Conservation (phyloP, 2,329 filamentous ascomycete genomes). For the Ophiostoma quercus region DNA sequence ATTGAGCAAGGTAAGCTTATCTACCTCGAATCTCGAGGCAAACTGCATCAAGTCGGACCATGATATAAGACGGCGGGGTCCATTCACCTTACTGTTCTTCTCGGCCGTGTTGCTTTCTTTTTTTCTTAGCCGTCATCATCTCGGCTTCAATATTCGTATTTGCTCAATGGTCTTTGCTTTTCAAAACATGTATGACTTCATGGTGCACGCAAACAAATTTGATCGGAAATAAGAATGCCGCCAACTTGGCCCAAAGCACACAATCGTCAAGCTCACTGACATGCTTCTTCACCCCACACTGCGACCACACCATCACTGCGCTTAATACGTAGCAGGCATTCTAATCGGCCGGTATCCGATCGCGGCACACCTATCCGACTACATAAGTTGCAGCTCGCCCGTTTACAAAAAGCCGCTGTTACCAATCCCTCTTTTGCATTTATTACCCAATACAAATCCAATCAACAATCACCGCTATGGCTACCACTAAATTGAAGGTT, state of each 20-base stretch:
- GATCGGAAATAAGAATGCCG: slow-evolving; percentile 5
- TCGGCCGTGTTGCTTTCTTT: not conserved
- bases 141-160: no score
- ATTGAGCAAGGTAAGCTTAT: no score
- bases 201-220: not conserved
- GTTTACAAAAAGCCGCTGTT: not conserved
- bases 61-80: no score
- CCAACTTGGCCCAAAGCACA: slow-evolving; percentile 8
- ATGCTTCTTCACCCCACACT: slow-evolving; percentile 1
- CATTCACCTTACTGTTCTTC: no score
- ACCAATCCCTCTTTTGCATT: not conserved
- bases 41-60: no score
- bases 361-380: not conserved
- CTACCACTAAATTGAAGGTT: slow-evolving; percentile 26
- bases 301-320: slow-evolving; percentile 2
- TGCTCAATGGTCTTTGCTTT: no score
- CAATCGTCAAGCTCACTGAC: not conserved
- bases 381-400: not conserved
- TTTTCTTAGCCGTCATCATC: not conserved
- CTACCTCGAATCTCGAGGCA: no score
- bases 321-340: not conserved
- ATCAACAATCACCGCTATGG: slow-evolving; percentile 14
- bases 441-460: not conserved
- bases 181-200: no score
- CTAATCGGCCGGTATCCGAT: not conserved